Evolutionary conservation across 2,329 filamentous ascomycete genomes (phyloP).

Genomic region (Alternaria gansuensis): DNA sequence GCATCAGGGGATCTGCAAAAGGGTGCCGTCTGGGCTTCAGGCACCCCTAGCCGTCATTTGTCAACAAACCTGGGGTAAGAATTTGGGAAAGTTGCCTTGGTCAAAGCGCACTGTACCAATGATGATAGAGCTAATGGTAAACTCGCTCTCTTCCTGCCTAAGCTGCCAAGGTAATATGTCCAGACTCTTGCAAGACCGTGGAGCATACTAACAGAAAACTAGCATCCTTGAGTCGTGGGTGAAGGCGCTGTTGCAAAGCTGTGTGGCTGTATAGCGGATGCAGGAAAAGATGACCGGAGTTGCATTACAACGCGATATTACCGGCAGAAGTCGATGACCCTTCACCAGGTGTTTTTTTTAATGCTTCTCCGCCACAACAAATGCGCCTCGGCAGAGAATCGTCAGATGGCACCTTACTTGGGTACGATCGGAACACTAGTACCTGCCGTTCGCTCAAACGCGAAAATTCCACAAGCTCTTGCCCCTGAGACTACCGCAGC

Average conservation of each 20-base stretch:
- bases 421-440: background rate
- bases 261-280: background rate
- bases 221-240: background rate
- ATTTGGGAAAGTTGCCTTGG: conserved; percentile 5
- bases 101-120: background rate
- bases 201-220: background rate
- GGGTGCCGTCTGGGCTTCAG: conserved; percentile 1
- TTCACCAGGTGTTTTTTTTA: background rate
- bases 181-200: background rate
- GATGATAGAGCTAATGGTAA: background rate
- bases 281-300: background rate
- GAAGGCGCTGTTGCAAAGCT: background rate
- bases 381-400: background rate
- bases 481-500: background rate
- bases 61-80: background rate
- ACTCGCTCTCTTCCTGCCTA: background rate
- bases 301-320: background rate
- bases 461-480: background rate
- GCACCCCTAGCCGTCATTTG: background rate
- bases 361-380: background rate
- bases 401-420: background rate
- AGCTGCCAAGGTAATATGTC: background rate
- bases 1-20: background rate
- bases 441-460: background rate
- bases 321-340: background rate